A percentile compares a stretch with the other conserved stretches of the same genome.
phyloP scores from a whole-genome alignment of 2,329 filamentous ascomycete genomes.

The Leptographium lundbergii region DNA sequence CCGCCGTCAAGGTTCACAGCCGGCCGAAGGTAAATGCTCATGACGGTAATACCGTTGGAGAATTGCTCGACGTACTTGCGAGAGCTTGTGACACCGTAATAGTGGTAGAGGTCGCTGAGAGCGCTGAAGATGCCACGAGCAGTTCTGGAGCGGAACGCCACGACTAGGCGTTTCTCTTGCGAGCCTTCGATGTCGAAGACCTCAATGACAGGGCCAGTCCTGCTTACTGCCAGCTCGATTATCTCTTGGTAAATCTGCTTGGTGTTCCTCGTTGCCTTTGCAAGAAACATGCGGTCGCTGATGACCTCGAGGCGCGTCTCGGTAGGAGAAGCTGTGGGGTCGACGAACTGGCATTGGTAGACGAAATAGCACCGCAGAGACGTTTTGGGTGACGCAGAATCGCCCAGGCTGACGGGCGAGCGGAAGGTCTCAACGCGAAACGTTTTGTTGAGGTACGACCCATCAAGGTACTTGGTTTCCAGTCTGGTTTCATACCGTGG shows the following conservation, averaged over 20 bases:
- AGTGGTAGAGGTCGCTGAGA: conserved; percentile 92
- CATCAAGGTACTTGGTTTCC: conserved; percentile 89
- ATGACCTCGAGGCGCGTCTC: conserved; percentile 88
- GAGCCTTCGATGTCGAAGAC: conserved; percentile 91
- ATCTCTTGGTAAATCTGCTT: conserved; percentile 93
- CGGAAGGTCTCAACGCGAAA: conserved; percentile 98
- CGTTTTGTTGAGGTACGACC: conserved; percentile 54
- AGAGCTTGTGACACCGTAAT: conserved; percentile 92
- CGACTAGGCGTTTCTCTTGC: conserved; percentile 83
- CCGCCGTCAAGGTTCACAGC: conserved; percentile 40
- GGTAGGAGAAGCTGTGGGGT: conserved; percentile 57
- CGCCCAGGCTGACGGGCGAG: conserved; percentile 68
- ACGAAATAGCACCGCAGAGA: conserved; percentile 97
- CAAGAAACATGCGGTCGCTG: conserved; percentile 84
- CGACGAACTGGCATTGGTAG: conserved; percentile 86
- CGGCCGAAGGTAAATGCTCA: conserved; percentile 86
- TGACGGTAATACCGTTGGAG: conserved; percentile 94
- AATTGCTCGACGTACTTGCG: conserved; percentile 98
- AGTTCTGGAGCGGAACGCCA: conserved; percentile 88
- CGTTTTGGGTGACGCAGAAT: conserved; percentile 50
- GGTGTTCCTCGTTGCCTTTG: conserved; percentile 92
- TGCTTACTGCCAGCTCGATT: conserved; percentile 68
- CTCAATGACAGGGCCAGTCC: conserved; percentile 92
- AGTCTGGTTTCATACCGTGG: conserved; percentile 91
- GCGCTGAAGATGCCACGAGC: conserved; percentile 91